These are phyloP conservation scores for Daldinia caldariorum DNA, from an alignment of 495 filamentous ascomycete genomes.

Conservation along the genomic window DNA sequence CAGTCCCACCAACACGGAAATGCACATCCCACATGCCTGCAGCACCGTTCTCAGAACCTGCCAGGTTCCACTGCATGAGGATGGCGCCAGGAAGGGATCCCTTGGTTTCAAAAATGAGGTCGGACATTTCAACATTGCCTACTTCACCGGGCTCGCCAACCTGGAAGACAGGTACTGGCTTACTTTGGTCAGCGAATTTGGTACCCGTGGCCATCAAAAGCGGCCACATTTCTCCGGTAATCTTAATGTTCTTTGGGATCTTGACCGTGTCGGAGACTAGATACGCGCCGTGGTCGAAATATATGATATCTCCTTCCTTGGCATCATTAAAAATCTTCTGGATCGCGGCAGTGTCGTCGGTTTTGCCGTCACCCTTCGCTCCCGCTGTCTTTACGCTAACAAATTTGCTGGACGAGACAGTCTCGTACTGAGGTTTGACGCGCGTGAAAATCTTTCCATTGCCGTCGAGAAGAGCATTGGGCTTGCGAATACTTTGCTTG, in stretches of 20 bases:
- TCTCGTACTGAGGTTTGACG: constrained; percentile 79
- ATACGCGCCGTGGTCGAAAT: constrained; percentile 93
- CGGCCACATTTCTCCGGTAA: constrained; percentile 92
- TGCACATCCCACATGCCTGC: constrained; percentile 93
- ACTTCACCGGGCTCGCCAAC: constrained; percentile 81
- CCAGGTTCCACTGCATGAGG: constrained; percentile 91
- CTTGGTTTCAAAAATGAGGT: constrained; percentile 81
- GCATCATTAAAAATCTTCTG: constrained; percentile 75
- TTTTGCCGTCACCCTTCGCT: constrained; percentile 79
- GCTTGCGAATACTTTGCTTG: constrained; percentile 63
- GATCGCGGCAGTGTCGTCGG: constrained; percentile 75
- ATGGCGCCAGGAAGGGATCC: constrained; percentile 86
- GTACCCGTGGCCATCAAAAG: constrained; percentile 83
- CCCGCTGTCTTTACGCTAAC: constrained; percentile 79
- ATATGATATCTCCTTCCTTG: constrained; percentile 72
- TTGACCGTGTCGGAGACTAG: constrained; percentile 84
- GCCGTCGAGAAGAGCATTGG: constrained; percentile 63
- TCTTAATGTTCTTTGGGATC: constrained; percentile 79
- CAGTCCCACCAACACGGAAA: constrained; percentile 83
- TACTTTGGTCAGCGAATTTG: constrained; percentile 72
- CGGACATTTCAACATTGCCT: constrained; percentile 84
- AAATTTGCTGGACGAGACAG: constrained; percentile 65
- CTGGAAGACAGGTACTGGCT: constrained; percentile 77
- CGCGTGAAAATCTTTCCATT: constrained; percentile 70
- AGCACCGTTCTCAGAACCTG: constrained; percentile 69